phyloP scores from a whole-genome alignment of 805 yeast genomes.

The Komagataella ulmi region DNA sequence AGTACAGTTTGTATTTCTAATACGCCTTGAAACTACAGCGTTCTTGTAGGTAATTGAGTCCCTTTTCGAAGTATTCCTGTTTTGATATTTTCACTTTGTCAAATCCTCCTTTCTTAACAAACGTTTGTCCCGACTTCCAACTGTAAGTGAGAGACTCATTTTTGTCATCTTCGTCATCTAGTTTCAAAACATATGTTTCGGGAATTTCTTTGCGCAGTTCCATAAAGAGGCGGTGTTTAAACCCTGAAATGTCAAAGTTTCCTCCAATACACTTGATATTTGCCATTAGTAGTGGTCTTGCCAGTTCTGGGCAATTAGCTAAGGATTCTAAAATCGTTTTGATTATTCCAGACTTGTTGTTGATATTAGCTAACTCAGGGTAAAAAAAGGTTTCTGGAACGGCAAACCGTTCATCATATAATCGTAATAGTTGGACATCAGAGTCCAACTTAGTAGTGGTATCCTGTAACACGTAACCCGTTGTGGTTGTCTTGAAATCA shows the following conservation, averaged over 20 bases:
- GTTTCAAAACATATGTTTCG: constrained; percentile 51
- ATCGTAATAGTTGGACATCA: constrained; percentile 46
- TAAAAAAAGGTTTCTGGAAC: constrained; percentile 80
- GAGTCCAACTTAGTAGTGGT: constrained; percentile 8
- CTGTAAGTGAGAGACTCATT: constrained; percentile 21
- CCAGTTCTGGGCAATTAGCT: constrained; percentile 55
- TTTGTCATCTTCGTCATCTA: constrained; percentile 19
- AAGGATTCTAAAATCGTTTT: constrained; percentile 59
- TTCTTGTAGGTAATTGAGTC: constrained; percentile 30
- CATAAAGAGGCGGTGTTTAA: constrained; percentile 40
- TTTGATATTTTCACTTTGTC: constrained; percentile 49
- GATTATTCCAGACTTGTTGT: constrained; percentile 64
- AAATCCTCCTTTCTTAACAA: constrained; percentile 32
- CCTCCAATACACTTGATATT: constrained; percentile 83
- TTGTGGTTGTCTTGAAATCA: constrained; percentile 66
- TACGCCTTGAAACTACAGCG: background rate
- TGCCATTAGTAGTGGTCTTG: constrained; percentile 63
- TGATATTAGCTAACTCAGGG: constrained; percentile 69
- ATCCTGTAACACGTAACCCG: constrained; percentile 49
- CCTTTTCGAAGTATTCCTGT: constrained; percentile 80
- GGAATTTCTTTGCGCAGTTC: constrained; percentile 62
- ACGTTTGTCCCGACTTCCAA: constrained; percentile 42
- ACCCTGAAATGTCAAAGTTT: constrained; percentile 55
- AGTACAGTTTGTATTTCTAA: background rate
- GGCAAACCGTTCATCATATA: constrained; percentile 78